Percentiles rank a stretch among this genome's conserved stretches.
These are phyloP conservation scores for Coleophoma cylindrospora DNA, from an alignment of 2,329 filamentous ascomycete species.

Conservation along the genomic window DNA sequence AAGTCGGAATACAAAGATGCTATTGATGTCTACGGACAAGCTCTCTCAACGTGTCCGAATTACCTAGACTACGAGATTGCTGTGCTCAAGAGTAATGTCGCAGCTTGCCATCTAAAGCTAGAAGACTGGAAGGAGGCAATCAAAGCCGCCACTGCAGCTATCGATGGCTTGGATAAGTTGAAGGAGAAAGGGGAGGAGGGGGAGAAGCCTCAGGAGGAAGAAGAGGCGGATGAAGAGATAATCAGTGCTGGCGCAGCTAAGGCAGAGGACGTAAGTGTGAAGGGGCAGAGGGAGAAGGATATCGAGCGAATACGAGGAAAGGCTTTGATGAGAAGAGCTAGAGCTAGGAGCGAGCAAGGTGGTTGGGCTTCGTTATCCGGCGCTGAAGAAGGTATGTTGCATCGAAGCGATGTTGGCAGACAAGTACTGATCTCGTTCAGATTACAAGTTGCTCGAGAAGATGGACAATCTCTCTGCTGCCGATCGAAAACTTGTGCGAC, in stretches of 20 bases:
- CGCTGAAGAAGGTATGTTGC: slow-evolving; percentile 49
- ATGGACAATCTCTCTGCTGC: slow-evolving; percentile 56
- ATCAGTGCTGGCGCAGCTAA: slow-evolving; percentile 52
- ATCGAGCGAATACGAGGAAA: slow-evolving; percentile 76
- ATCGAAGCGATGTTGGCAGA: not conserved
- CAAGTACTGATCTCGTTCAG: slow-evolving; percentile 28
- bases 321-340: slow-evolving; percentile 54
- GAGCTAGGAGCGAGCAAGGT: slow-evolving; percentile 55
- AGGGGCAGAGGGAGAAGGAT: slow-evolving; percentile 47
- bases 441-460: slow-evolving; percentile 65
- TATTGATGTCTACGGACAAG: slow-evolving; percentile 77
- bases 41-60: slow-evolving; percentile 71
- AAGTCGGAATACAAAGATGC: slow-evolving; percentile 69
- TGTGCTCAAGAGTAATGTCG: slow-evolving; percentile 82
- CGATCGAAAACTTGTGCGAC: slow-evolving; percentile 64
- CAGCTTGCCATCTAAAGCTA: slow-evolving; percentile 82
- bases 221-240: slow-evolving; percentile 53
- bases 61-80: slow-evolving; percentile 87
- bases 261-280: slow-evolving; percentile 30
- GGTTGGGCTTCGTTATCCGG: slow-evolving; percentile 78
- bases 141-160: slow-evolving; percentile 63
- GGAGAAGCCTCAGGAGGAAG: slow-evolving; percentile 28
- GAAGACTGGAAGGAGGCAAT: slow-evolving; percentile 81
- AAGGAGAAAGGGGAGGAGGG: slow-evolving; percentile 28
- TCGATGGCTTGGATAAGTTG: slow-evolving; percentile 68